These are phyloP conservation scores for Eucalyptus globulus DNA, from an alignment of 345 rosid species.

Conservation along the genomic window DNA sequence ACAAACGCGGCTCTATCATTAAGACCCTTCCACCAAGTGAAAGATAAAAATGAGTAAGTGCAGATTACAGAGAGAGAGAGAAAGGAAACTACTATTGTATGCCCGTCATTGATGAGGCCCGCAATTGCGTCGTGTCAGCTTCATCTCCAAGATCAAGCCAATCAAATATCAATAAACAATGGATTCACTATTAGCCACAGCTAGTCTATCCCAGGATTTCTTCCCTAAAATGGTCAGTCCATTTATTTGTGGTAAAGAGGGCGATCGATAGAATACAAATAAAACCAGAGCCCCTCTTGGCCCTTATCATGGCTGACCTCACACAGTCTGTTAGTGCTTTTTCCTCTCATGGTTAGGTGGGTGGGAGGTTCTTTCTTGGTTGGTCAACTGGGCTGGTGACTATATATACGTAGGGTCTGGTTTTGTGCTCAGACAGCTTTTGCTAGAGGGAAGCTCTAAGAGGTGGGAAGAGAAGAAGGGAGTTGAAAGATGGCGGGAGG, in stretches of 20 bases:
- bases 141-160: neutral
- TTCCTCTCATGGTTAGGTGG: neutral
- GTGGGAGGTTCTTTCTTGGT: neutral
- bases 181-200: neutral
- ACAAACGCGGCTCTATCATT: neutral
- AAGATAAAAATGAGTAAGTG: neutral
- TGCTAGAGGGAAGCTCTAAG: neutral
- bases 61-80: neutral
- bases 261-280: neutral
- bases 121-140: neutral
- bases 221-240: neutral
- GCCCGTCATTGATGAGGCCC: neutral
- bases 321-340: neutral
- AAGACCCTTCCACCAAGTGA: neutral
- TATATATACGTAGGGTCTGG: neutral
- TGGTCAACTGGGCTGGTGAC: neutral
- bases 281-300: neutral
- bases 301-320: neutral
- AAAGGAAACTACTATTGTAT: neutral
- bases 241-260: neutral
- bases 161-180: neutral
- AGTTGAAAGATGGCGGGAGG: slow-evolving; percentile 63
- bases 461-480: neutral
- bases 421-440: neutral
- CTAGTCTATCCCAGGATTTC: neutral